A percentile compares a stretch with the other conserved stretches of the same genome.
Evolutionary conservation across 2,329 filamentous ascomycete genomes (phyloP).

Genomic region (Sclerotinia trifoliorum): DNA sequence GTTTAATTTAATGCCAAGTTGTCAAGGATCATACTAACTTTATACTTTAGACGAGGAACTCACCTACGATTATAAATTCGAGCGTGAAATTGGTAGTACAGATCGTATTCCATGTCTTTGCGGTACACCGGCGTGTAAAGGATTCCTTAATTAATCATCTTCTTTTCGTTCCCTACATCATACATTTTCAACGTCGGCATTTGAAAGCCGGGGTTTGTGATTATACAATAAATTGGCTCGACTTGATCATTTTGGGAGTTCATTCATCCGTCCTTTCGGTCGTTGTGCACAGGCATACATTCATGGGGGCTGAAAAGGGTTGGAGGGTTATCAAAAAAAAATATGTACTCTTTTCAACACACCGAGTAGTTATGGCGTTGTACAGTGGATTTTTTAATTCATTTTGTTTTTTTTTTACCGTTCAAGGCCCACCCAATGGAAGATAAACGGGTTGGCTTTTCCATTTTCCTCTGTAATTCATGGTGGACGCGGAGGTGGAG

Average conservation of each 20-base stretch:
- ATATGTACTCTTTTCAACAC: constrained; percentile 39
- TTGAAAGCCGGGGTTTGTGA: constrained; percentile 5
- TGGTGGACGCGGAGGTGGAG: background rate
- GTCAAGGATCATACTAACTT: constrained; percentile 28
- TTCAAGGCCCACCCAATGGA: background rate
- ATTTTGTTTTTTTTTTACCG: background rate
- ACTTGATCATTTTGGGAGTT: constrained; percentile 8
- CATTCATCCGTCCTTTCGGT: constrained; percentile 7
- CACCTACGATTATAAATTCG: constrained; percentile 99
- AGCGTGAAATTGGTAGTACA: constrained; percentile 89
- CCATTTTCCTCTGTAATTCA: background rate
- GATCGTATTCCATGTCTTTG: constrained; percentile 98
- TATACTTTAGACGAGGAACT: constrained; percentile 80
- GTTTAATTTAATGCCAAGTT: constrained; percentile 42
- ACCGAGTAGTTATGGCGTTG: constrained; percentile 35
- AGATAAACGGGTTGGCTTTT: constrained; percentile 2
- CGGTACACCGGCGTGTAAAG: constrained; percentile 94
- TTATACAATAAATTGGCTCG: constrained; percentile 8
- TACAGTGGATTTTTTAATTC: constrained; percentile 23
- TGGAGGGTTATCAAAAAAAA: constrained; percentile 31
- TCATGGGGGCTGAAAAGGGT: constrained; percentile 17
- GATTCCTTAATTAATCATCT: constrained; percentile 82
- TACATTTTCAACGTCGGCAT: constrained; percentile 20
- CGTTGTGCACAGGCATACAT: constrained; percentile 15
- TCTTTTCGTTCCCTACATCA: constrained; percentile 16